phyloP scores from a whole-genome alignment of 352 stramenopile species.

The Pythium biforme region DNA sequence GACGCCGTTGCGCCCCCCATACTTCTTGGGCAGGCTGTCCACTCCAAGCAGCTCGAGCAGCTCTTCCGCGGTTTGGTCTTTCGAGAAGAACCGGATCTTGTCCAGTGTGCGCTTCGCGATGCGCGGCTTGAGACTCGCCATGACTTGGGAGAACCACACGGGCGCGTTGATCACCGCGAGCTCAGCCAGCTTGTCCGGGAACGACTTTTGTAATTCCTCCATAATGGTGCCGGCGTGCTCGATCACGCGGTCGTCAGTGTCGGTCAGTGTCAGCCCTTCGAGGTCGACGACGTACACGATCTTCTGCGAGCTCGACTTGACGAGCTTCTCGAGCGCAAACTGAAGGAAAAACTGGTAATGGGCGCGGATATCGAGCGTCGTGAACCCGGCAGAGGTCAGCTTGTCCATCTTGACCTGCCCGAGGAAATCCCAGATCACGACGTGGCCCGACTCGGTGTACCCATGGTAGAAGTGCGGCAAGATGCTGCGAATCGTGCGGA shows the following conservation, averaged over 20 bases:
- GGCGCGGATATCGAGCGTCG: conserved; percentile 60
- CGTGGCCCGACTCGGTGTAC: conserved; percentile 62
- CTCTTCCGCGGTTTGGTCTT: conserved; percentile 40
- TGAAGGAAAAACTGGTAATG: conserved; percentile 81
- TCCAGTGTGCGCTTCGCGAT: conserved; percentile 63
- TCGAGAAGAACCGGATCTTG: conserved; percentile 61
- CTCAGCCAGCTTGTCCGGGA: conserved; percentile 60
- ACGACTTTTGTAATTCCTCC: conserved; percentile 53
- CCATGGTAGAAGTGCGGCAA: conserved; percentile 78
- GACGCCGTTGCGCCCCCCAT: conserved; percentile 70
- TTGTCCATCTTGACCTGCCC: conserved; percentile 80
- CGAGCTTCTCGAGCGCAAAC: conserved; percentile 68
- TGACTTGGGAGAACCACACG: conserved; percentile 83
- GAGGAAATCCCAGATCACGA: conserved; percentile 78
- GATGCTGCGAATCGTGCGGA: conserved; percentile 64
- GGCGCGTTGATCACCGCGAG: conserved; percentile 68
- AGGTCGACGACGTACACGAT: conserved; percentile 79
- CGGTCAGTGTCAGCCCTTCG: conserved; percentile 68
- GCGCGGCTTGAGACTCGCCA: conserved; percentile 50
- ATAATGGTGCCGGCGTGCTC: conserved; percentile 55
- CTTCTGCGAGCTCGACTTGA: conserved; percentile 56
- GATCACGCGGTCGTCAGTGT: conserved; percentile 68
- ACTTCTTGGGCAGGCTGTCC: conserved; percentile 68
- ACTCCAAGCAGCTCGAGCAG: conserved; percentile 63
- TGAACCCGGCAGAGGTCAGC: conserved; percentile 62